Conservation (phyloP, 306 rosid genomes). For the Medicago lupulina region DNA sequence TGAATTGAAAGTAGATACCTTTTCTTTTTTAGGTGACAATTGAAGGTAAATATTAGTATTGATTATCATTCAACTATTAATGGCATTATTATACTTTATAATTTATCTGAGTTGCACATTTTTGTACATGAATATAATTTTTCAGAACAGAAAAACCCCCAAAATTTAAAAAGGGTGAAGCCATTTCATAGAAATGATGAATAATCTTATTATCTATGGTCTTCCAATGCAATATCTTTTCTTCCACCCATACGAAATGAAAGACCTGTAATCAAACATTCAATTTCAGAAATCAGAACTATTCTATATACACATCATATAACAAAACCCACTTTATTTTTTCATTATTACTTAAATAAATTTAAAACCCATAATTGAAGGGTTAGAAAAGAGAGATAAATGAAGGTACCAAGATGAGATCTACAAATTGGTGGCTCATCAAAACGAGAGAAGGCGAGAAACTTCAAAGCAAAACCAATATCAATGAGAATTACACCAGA, state of each 20-base stretch:
- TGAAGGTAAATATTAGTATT: too few relatives aligned
- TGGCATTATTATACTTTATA: constrained; percentile 8
- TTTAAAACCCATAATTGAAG: not conserved
- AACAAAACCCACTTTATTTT: too few relatives aligned
- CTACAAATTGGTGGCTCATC: constrained; percentile 76
- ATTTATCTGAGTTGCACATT: constrained; percentile 16
- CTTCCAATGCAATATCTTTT: constrained; percentile 47
- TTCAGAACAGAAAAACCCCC: not conserved
- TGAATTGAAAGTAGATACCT: not conserved
- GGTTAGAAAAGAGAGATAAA: not conserved
- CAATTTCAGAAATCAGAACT: too few relatives aligned
- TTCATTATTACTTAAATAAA: too few relatives aligned
- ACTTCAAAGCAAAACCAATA: constrained; percentile 79
- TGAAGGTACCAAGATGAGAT: constrained; percentile 53
- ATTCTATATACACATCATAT: too few relatives aligned
- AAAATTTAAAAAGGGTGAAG: not conserved
- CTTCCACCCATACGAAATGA: constrained; percentile 35
- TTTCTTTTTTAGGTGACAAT: too few relatives aligned
- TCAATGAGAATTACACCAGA: constrained; percentile 82
- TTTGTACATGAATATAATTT: constrained; percentile 25
- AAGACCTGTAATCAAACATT: constrained; percentile 48
- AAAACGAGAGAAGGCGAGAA: constrained; percentile 73
- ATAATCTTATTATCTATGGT: constrained; percentile 39
- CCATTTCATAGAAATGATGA: constrained; percentile 25
- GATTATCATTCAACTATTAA: constrained; percentile 6